Conservation (phyloP, 2,329 filamentous ascomycete genomes). For the Orbilia ellipsospora region DNA sequence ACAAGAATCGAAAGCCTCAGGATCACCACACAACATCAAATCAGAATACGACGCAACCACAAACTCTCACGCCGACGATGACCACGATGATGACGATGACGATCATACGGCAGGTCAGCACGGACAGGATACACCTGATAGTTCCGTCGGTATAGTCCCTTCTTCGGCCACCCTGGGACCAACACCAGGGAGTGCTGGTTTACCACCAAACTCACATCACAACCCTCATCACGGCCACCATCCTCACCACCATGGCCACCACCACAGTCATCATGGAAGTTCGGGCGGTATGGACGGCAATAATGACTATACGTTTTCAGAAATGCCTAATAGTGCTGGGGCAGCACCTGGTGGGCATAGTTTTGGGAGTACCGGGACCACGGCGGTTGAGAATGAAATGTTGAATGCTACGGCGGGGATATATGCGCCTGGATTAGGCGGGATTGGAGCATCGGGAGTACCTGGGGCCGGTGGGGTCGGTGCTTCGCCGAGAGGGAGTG, state of each 20-base stretch:
- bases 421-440: conserved; percentile 22
- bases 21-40: conserved; percentile 35
- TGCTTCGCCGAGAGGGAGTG: conserved; percentile 32
- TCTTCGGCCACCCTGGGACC: neutral
- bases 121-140: conserved; percentile 33
- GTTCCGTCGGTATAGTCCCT: conserved; percentile 34
- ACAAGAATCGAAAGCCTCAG: conserved; percentile 23
- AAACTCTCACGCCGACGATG: conserved; percentile 35
- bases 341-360: neutral
- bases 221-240: neutral
- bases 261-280: conserved; percentile 15
- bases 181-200: too few species aligned
- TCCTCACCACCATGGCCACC: conserved; percentile 20
- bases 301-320: conserved; percentile 39
- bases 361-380: neutral
- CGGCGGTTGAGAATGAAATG: conserved; percentile 30
- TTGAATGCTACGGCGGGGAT: conserved; percentile 33
- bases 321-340: neutral
- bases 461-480: neutral
- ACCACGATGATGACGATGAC: conserved; percentile 36
- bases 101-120: conserved; percentile 17
- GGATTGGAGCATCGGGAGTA: neutral
- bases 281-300: conserved; percentile 22
- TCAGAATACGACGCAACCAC: conserved; percentile 43
- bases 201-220: too few species aligned